Evolutionary conservation across 768 basidiomycete genomes (phyloP).

Genomic region (Termitomyces sp.): DNA sequence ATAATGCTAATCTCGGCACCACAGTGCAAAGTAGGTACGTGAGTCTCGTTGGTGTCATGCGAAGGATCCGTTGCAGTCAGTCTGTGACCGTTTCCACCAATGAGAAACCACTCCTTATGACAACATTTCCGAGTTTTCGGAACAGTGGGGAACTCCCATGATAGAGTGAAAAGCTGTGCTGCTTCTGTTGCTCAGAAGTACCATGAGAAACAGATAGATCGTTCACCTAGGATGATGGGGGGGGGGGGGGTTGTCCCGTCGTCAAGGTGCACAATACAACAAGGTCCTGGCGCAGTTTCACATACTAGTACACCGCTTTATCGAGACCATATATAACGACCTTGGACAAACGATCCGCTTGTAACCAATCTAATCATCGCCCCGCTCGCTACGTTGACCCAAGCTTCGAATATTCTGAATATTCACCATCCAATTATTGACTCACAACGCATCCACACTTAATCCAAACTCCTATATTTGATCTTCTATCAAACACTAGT

Average conservation of each 20-base stretch:
- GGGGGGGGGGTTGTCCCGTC: background rate
- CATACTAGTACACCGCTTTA: background rate
- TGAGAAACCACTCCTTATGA: background rate
- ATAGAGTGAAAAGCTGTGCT: background rate
- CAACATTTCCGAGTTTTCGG: background rate
- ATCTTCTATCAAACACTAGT: background rate
- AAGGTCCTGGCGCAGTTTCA: slow-evolving; percentile 4
- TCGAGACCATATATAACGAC: slow-evolving; percentile 2
- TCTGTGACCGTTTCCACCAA: too few species aligned
- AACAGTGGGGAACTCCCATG: background rate
- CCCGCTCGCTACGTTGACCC: background rate
- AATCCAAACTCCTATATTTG: background rate
- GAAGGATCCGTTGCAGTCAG: too few species aligned
- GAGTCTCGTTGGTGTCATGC: background rate
- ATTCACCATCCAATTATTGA: background rate
- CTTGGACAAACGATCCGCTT: background rate
- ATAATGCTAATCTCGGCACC: too few species aligned
- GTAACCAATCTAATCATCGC: background rate
- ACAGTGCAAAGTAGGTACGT: background rate
- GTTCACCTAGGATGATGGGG: too few species aligned
- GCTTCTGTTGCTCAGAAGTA: background rate
- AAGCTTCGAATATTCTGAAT: background rate
- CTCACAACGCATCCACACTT: background rate
- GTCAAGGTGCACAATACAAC: background rate
- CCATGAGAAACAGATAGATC: background rate